phyloP scores from a whole-genome alignment of 495 filamentous ascomycete genomes.

The Trichoderma gamsii region DNA sequence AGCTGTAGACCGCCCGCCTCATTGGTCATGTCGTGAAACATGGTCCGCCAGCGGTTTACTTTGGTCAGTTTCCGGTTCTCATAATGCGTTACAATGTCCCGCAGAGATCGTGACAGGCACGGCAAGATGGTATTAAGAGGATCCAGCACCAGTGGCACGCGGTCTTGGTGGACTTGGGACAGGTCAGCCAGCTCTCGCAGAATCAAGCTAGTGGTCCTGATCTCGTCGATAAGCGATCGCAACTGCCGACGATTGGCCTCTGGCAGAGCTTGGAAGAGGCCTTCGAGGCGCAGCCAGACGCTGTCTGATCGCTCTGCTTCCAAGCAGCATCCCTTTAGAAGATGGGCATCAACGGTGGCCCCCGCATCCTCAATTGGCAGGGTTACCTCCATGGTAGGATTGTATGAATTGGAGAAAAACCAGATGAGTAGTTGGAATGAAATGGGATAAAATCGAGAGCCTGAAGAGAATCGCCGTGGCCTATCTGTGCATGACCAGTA shows the following conservation, averaged over 20 bases:
- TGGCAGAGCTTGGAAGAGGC: conserved; percentile 33
- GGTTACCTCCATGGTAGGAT: conserved; percentile 16
- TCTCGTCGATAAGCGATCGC: conserved; percentile 36
- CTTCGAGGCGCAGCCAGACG: conserved; percentile 35
- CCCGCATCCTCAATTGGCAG: conserved; percentile 17
- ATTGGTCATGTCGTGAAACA: conserved; percentile 48
- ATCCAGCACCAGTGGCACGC: conserved; percentile 42
- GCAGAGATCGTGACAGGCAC: conserved; percentile 41
- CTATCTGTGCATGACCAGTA: neutral
- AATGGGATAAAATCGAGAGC: neutral
- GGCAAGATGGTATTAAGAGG: conserved; percentile 49
- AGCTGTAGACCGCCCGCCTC: conserved; percentile 43
- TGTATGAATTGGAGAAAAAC: neutral
- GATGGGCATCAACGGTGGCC: conserved; percentile 24
- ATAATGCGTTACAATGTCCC: conserved; percentile 46
- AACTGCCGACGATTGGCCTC: conserved; percentile 39
- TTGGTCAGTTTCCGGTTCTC: conserved; percentile 42
- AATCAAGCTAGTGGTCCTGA: conserved; percentile 35
- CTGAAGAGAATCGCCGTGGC: neutral
- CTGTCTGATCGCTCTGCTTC: conserved; percentile 42
- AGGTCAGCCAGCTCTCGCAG: conserved; percentile 48
- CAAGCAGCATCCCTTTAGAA: conserved; percentile 40
- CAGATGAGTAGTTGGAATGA: neutral
- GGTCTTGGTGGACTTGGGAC: conserved; percentile 42
- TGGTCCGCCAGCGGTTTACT: conserved; percentile 45